phyloP scores from a whole-genome alignment of 2,329 filamentous ascomycete species.

The Fusarium anthophilum region DNA sequence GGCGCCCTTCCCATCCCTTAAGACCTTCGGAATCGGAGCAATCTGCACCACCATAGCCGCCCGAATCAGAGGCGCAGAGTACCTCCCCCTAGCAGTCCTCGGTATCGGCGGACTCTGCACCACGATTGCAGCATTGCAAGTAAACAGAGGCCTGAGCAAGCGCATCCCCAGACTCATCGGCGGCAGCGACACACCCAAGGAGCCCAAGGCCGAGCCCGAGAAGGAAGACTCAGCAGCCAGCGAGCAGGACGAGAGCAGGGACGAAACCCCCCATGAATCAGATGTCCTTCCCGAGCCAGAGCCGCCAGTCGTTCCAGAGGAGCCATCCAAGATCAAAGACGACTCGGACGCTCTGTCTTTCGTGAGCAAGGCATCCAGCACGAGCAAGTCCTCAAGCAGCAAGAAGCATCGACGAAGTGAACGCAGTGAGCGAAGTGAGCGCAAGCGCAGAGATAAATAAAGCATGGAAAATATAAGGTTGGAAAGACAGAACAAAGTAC shows the following conservation, averaged over 20 bases:
- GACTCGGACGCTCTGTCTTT: conserved; percentile 12
- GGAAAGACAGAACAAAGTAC: conserved; percentile 26
- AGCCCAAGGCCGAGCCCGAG: conserved; percentile 9
- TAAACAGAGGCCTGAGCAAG: conserved; percentile 23
- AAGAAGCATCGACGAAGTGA: conserved; percentile 32
- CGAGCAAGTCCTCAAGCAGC: conserved; percentile 20
- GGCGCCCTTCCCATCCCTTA: conserved; percentile 19
- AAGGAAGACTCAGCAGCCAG: conserved; percentile 23
- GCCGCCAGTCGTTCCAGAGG: not conserved
- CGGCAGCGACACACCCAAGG: conserved; percentile 20
- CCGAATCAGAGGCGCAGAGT: conserved; percentile 18
- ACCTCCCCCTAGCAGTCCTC: conserved; percentile 23
- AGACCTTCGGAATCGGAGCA: conserved; percentile 1
- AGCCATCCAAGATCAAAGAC: conserved; percentile 11
- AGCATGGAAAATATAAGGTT: conserved; percentile 1
- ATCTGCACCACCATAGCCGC: conserved; percentile 9
- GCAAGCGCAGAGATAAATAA: conserved; percentile 30
- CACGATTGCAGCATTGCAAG: conserved; percentile 17
- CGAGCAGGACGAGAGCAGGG: conserved; percentile 24
- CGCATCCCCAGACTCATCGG: conserved; percentile 20
- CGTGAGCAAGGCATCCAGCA: conserved; percentile 16
- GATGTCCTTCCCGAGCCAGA: conserved; percentile 1
- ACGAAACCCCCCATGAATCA: conserved; percentile 11
- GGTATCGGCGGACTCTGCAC: conserved; percentile 17
- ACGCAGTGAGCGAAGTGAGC: conserved; percentile 17